phyloP scores from a whole-genome alignment of 495 filamentous ascomycete genomes.

The Penicillium psychrofluorescens region DNA sequence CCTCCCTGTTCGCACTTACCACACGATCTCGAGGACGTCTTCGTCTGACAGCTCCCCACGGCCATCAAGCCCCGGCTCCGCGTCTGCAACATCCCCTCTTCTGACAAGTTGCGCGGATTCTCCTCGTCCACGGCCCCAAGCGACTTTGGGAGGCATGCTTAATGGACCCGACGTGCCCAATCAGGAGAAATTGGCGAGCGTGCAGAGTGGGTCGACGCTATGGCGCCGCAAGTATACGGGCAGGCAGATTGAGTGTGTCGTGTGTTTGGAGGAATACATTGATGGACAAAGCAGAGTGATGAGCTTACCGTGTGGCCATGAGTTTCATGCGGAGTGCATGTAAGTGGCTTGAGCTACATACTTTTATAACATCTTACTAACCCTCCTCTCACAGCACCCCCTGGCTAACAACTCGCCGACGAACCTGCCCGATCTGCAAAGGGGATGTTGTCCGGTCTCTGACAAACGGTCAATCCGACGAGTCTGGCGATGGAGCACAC shows the following conservation, averaged over 20 bases:
- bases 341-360: constrained; percentile 45
- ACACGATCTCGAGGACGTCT: constrained; percentile 57
- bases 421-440: constrained; percentile 97
- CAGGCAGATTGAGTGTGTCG: constrained; percentile 89
- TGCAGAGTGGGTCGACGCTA: constrained; percentile 44
- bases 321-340: constrained; percentile 99
- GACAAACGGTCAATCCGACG: constrained; percentile 37
- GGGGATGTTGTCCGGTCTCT: constrained; percentile 79
- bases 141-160: constrained; percentile 47
- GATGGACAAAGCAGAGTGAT: constrained; percentile 93
- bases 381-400: constrained; percentile 61
- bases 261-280: constrained; percentile 93
- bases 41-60: constrained; percentile 45
- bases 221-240: constrained; percentile 81
- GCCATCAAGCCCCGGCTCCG: constrained; percentile 42
- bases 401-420: constrained; percentile 91
- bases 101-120: constrained; percentile 24
- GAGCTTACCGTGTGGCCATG: constrained; percentile 97
- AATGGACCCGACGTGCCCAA: constrained; percentile 26
- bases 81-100: constrained; percentile 71
- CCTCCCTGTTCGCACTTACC: constrained; percentile 91
- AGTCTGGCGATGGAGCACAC: constrained; percentile 28
- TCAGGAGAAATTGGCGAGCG: constrained; percentile 32
- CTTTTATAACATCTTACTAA: constrained; percentile 6
- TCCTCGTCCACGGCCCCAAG: constrained; percentile 51